Evolutionary conservation across 768 basidiomycete genomes (phyloP), one percentile per base, ranked within the genome.

Genomic region (Phylloporus sp.): DNA sequence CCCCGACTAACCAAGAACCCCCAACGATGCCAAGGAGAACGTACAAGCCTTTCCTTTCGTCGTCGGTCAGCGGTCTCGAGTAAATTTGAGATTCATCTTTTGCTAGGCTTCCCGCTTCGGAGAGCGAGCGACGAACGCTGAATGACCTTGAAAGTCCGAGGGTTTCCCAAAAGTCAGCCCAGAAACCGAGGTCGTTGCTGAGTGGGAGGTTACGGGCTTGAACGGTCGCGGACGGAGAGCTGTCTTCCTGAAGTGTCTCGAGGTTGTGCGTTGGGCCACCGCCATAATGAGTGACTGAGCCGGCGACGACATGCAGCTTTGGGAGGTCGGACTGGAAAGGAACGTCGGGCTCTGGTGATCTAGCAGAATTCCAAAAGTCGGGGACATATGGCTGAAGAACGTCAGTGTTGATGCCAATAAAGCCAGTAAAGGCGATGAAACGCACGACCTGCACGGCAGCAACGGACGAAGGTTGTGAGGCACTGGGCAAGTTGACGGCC

Each of bases 391-490:
- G 85, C 84, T 87, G 59, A 10, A 38, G 50, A 52, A 47, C 47
- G 45, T 36, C 2, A 55, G 23, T n/a, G 40, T 39, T 20, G 42
- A 50, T 43, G 38, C 56, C 43, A 31, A n/a, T 26, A 22, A 49
- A 45, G 23, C 51, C 20, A 52, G 41, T 47, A 22, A 45, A 41
- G 45, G 50, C 44, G 47, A 49, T 26, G 44, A 45, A 29, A 58
- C 85, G 52, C 61, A 91, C 88, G 47, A 86, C 77, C 68, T 84
- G 81, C 26, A 80, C 73, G 20, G 75, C 75, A 5, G 66, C 57
- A 45, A 73, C 72, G 2, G 73, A 71, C 27, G 65, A 66, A 8
- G 75, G 75, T 22, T 69, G 67, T 20, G 78, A 73, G 15, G 79
- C 62, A 55, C 85, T 76, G 20, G 89, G 89, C 38, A 91, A 62